A percentile compares a stretch with the other conserved stretches of the same genome.
phyloP scores from a whole-genome alignment of 75 land plant species.

The Pinus taeda region DNA sequence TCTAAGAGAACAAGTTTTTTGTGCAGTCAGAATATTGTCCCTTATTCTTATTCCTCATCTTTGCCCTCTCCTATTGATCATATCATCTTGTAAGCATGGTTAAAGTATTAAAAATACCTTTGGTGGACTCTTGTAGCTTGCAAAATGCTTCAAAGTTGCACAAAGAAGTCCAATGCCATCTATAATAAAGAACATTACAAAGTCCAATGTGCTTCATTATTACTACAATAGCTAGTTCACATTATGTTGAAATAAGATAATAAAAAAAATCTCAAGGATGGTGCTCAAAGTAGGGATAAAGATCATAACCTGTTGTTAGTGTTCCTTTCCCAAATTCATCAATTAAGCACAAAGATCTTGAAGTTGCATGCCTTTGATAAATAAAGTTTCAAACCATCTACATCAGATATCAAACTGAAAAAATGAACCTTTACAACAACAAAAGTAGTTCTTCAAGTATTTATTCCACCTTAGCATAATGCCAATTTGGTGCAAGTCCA shows the following conservation, averaged over 20 bases:
- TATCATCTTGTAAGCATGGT: background rate
- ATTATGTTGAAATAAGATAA: too few species aligned
- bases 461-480: constrained; percentile 80
- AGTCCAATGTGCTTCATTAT: background rate
- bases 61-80: background rate
- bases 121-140: constrained; percentile 50
- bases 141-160: constrained; percentile 73
- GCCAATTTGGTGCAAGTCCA: constrained; percentile 90
- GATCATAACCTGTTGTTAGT: constrained; percentile 69
- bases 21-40: background rate
- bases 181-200: constrained; percentile 19
- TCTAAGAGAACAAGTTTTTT: background rate
- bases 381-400: background rate
- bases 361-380: constrained; percentile 72
- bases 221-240: constrained; percentile 8
- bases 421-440: background rate
- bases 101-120: constrained; percentile 45
- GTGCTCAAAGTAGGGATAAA: background rate
- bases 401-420: constrained; percentile 2
- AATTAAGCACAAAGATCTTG: constrained; percentile 80
- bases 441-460: background rate
- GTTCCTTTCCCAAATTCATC: constrained; percentile 99
- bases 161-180: constrained; percentile 98
- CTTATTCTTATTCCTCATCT: background rate
- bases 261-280: background rate